Evolutionary conservation across 768 basidiomycete species (phyloP).

Genomic region (Calocybe cyanea): DNA sequence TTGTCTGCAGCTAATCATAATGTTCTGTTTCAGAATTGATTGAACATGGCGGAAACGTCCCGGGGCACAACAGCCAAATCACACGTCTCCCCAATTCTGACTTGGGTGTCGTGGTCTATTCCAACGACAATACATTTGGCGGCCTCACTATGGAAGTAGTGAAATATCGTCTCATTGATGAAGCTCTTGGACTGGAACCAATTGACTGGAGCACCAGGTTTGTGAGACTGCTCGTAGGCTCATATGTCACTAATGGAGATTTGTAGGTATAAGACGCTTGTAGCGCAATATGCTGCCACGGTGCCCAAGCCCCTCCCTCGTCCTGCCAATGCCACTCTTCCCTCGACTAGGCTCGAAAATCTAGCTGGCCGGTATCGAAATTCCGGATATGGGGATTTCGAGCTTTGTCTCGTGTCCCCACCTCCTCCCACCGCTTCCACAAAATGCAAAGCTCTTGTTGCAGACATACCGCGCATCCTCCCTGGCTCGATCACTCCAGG

Average conservation of each 20-base stretch:
- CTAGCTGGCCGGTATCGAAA: slow-evolving; percentile 12
- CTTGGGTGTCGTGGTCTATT: slow-evolving; percentile 11
- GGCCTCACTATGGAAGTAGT: slow-evolving; percentile 1
- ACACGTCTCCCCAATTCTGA: slow-evolving; percentile 10
- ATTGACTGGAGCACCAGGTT: slow-evolving; percentile 11
- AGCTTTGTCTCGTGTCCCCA: slow-evolving; percentile 11
- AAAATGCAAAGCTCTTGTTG: slow-evolving; percentile 2
- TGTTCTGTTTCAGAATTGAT: slow-evolving; percentile 11
- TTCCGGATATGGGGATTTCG: slow-evolving; percentile 10
- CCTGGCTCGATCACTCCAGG: slow-evolving; percentile 12
- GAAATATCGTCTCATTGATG: slow-evolving; percentile 8
- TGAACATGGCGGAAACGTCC: slow-evolving; percentile 19
- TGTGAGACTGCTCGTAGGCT: not conserved
- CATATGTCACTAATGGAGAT: not conserved
- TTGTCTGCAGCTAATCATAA: not conserved
- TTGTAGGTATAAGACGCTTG: not conserved
- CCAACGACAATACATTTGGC: slow-evolving; percentile 13
- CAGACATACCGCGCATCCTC: slow-evolving; percentile 8
- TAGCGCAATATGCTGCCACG: not conserved
- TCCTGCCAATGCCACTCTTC: slow-evolving; percentile 2
- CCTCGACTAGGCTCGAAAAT: not conserved
- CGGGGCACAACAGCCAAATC: slow-evolving; percentile 21
- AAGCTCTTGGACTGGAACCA: slow-evolving; percentile 11
- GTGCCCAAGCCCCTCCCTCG: slow-evolving; percentile 4
- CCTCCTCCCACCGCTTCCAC: not conserved